Evolutionary conservation across 495 filamentous ascomycete genomes (phyloP), one percentile per base, ranked within the genome.

Genomic region (Neurospora intermedia): DNA sequence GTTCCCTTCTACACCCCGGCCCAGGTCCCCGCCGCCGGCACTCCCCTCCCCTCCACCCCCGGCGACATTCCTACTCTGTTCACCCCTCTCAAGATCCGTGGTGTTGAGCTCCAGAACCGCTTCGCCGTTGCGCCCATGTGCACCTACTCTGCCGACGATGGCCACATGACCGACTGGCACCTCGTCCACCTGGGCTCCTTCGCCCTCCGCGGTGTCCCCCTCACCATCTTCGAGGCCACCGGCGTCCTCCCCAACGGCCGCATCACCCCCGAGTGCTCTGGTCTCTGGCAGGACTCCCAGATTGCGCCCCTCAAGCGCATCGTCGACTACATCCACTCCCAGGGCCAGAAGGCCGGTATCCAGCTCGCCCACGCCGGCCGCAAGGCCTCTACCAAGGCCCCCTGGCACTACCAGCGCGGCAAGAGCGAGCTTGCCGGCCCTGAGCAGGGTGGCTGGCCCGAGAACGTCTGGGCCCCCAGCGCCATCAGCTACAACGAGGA

Each of bases 311-410:
- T 94, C 41, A 85, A 86, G 74, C 86, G 86, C 66, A 84, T 92
- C 46, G 88, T 87, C 54, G 87, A 91, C 74, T 91, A 85, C 71
- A 77, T 86, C 10, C 87, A 88, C 79, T 86, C 83, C 35, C 92
- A 94, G 79, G 85, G 85, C 74, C 88, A 88, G 74, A 89, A 92
- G 77, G 80, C 90, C 43, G 91, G 87, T 16, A 89, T 94, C 74
- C 92, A 94, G 81, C 85, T 94, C 13, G 89, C 83, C 4, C 92
- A 94, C 77, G 91, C 91, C 27, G 92, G 92, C 16, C 86, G 92
- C 59, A 94, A 94, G 80, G 91, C 88, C 2, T 89, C 87, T 75
- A 88, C 85, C 0, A 77, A 89, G 2, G 84, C 89, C 0, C 91
- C 91, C 0, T 93, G 90, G 90, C 18, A 81, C 78, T 42, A 69